Evolutionary conservation across 1,284 basidiomycete genomes (phyloP).

Genomic region (Leccinum griseonigrum): DNA sequence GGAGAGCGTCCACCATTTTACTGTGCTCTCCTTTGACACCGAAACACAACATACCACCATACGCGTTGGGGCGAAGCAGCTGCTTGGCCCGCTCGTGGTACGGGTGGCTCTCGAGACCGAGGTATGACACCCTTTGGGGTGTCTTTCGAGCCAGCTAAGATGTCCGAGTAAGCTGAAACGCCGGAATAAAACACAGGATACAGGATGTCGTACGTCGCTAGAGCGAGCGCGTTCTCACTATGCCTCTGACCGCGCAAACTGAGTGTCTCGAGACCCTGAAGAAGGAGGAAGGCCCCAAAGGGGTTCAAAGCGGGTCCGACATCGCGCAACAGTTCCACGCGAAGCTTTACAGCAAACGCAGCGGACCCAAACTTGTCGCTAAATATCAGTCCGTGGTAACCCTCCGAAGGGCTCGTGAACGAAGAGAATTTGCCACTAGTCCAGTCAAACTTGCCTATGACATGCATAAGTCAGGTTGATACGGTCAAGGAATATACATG

Average conservation of each 20-base stretch:
- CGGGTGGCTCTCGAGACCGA: slow-evolving; percentile 67
- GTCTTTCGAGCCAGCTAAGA: slow-evolving; percentile 62
- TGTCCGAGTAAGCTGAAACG: background rate
- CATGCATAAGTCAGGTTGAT: slow-evolving; percentile 36
- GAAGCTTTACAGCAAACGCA: slow-evolving; percentile 74
- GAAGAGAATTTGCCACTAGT: slow-evolving; percentile 72
- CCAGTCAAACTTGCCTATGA: slow-evolving; percentile 86
- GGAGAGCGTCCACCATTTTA: slow-evolving; percentile 66
- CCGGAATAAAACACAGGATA: background rate
- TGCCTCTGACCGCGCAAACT: slow-evolving; percentile 78
- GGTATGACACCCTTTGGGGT: slow-evolving; percentile 79
- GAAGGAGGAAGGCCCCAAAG: slow-evolving; percentile 79
- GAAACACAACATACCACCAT: slow-evolving; percentile 81
- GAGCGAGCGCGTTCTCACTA: slow-evolving; percentile 68
- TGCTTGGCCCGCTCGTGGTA: slow-evolving; percentile 62
- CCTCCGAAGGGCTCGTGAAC: slow-evolving; percentile 80
- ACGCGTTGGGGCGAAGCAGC: slow-evolving; percentile 56
- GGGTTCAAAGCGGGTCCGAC: slow-evolving; percentile 76
- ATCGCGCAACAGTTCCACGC: slow-evolving; percentile 76
- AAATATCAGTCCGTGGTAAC: slow-evolving; percentile 80
- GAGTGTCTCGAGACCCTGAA: slow-evolving; percentile 87
- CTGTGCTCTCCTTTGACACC: slow-evolving; percentile 62
- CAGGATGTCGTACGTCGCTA: slow-evolving; percentile 53
- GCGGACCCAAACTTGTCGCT: slow-evolving; percentile 66
- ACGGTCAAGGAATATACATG: slow-evolving; percentile 63